Evolutionary conservation across 257 asterid genomes (phyloP).

Genomic region (Solanum chilense): DNA sequence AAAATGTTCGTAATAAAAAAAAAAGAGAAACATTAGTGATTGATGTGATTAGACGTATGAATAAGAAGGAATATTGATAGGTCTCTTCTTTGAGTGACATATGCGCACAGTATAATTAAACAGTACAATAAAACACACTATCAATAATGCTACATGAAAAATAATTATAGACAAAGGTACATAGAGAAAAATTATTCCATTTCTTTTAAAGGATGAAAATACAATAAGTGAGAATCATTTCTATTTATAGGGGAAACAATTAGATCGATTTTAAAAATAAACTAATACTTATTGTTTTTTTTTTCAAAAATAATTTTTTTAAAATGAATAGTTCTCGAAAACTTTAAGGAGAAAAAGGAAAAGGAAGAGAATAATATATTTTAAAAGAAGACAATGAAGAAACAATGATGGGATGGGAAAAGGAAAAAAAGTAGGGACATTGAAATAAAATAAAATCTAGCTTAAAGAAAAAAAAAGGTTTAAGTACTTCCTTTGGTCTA

Average conservation of each 20-base stretch:
- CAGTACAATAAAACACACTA: not conserved
- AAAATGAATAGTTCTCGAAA: not conserved
- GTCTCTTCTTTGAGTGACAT: not conserved
- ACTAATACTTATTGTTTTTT: not conserved
- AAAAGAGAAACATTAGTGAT: not conserved
- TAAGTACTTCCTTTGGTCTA: not conserved
- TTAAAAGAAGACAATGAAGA: not conserved
- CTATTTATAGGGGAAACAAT: not conserved
- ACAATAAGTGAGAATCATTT: not conserved
- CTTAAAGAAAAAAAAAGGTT: not conserved
- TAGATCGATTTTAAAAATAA: not conserved
- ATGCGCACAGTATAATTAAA: not conserved
- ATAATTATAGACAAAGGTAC: not conserved
- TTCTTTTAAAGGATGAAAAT: not conserved
- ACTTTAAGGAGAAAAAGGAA: not conserved
- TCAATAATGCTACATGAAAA: not conserved
- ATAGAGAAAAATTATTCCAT: not conserved
- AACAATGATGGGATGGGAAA: not conserved
- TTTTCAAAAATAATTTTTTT: not conserved
- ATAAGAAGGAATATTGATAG: not conserved
- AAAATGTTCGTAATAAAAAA: not conserved
- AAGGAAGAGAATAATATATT: not conserved
- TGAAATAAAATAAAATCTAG: not conserved
- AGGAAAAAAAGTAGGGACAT: not conserved
- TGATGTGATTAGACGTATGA: not conserved